These are phyloP conservation scores for Trichophyton mentagrophytes DNA, from an alignment of 2,329 filamentous ascomycete genomes.

Conservation along the genomic window DNA sequence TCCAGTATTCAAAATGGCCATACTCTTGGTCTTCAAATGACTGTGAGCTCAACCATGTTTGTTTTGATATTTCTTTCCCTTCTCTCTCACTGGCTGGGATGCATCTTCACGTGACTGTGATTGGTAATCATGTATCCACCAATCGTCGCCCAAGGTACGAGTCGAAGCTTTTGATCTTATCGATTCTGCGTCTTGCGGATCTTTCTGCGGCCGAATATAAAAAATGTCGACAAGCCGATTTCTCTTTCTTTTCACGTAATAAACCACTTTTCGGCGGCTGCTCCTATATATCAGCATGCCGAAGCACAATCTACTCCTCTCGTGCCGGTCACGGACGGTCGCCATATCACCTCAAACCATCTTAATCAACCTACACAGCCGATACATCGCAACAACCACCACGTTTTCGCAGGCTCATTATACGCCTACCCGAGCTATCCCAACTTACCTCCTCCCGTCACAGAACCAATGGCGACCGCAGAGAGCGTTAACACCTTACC, in stretches of 20 bases:
- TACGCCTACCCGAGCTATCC: conserved; percentile 4
- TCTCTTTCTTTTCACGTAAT: background rate
- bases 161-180: background rate
- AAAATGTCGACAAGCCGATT: background rate
- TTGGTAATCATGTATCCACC: background rate
- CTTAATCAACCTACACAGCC: conserved; percentile 9
- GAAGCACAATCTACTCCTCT: conserved; percentile 18
- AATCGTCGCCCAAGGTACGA: background rate
- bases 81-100: background rate
- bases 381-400: conserved; percentile 15
- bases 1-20: too few species aligned
- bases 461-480: conserved; percentile 1
- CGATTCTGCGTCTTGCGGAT: background rate
- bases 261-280: background rate
- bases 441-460: conserved; percentile 12
- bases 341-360: conserved; percentile 14
- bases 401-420: conserved; percentile 16
- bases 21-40: too few species aligned
- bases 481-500: background rate
- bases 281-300: conserved; percentile 18
- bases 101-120: background rate
- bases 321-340: conserved; percentile 15
- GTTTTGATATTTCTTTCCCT: too few species aligned
- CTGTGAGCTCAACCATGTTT: too few species aligned
- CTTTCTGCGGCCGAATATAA: background rate